Percentiles rank a stretch among this genome's conserved stretches.
Evolutionary conservation across 345 rosid genomes (phyloP).

Genomic region (Brassica juncea): DNA sequence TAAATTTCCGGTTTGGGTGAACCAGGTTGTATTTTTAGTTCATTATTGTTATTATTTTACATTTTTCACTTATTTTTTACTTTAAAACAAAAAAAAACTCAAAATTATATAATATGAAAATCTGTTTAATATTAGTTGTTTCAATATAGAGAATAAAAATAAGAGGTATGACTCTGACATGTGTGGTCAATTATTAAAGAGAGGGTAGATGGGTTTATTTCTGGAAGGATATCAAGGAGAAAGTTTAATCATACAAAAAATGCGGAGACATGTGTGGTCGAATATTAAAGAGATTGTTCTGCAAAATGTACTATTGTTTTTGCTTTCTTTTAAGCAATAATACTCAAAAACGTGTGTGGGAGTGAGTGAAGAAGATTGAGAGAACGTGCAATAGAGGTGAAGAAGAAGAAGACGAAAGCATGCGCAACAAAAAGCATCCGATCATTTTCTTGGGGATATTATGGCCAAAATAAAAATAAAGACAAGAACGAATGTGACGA

Average conservation of each 20-base stretch:
- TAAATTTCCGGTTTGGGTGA: no score
- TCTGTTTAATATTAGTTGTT: not conserved
- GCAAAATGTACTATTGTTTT: not conserved
- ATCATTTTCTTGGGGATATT: not conserved
- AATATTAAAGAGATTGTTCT: not conserved
- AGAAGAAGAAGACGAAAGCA: not conserved
- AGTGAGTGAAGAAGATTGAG: not conserved
- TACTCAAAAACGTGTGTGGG: not conserved
- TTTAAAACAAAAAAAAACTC: no score
- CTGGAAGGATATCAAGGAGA: not conserved
- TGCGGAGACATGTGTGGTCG: not conserved
- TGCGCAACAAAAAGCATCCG: not conserved
- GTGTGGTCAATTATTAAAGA: not conserved
- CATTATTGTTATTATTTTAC: no score
- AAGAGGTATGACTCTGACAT: not conserved
- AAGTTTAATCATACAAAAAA: not conserved
- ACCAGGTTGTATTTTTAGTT: no score
- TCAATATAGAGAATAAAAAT: not conserved
- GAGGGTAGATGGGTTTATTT: not conserved
- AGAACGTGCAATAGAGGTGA: not conserved
- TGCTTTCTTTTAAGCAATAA: not conserved
- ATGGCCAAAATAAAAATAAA: not conserved
- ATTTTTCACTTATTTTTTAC: no score
- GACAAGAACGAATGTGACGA: not conserved
- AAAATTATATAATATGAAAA: no score